Evolutionary conservation across 1,284 basidiomycete species (phyloP).

Genomic region (Pseudozyma pruni): DNA sequence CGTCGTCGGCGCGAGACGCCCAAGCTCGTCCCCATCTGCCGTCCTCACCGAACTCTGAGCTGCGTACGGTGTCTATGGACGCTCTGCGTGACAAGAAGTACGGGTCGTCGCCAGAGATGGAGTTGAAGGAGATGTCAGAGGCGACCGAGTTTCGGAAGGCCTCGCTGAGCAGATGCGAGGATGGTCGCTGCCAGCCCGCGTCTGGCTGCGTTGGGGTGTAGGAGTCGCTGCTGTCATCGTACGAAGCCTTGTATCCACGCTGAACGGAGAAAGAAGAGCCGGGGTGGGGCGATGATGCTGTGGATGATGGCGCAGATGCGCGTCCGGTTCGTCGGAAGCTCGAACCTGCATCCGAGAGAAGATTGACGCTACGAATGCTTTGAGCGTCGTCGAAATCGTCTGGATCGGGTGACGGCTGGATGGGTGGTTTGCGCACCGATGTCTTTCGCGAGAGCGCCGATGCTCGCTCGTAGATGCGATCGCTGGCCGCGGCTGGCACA

Average conservation of each 20-base stretch:
- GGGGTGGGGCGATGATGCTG: slow-evolving; percentile 6
- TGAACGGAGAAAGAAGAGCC: slow-evolving; percentile 28
- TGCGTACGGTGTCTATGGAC: slow-evolving; percentile 58
- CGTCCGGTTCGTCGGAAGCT: slow-evolving; percentile 20
- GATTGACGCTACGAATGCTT: slow-evolving; percentile 49
- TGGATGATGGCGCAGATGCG: slow-evolving; percentile 3
- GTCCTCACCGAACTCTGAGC: slow-evolving; percentile 58
- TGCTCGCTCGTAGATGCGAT: slow-evolving; percentile 43
- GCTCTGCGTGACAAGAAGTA: slow-evolving; percentile 30
- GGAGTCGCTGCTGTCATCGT: slow-evolving; percentile 17
- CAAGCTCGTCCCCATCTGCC: slow-evolving; percentile 60
- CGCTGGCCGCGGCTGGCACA: too few relatives aligned
- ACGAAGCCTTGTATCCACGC: slow-evolving; percentile 35
- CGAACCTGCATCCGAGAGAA: slow-evolving; percentile 28
- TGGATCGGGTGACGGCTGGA: slow-evolving; percentile 44
- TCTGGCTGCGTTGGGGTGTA: slow-evolving; percentile 12
- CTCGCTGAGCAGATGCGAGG: slow-evolving; percentile 34
- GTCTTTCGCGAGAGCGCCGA: slow-evolving; percentile 42
- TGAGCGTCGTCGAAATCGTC: slow-evolving; percentile 43
- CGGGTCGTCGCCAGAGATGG: slow-evolving; percentile 34
- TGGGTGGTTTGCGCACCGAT: slow-evolving; percentile 32
- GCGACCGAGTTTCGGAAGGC: slow-evolving; percentile 56
- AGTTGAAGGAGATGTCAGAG: slow-evolving; percentile 57
- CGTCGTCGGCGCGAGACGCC: slow-evolving; percentile 53
- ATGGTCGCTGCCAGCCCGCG: slow-evolving; percentile 26